Evolutionary conservation across 2,329 filamentous ascomycete genomes (phyloP).

Genomic region (Cercospora janseana): DNA sequence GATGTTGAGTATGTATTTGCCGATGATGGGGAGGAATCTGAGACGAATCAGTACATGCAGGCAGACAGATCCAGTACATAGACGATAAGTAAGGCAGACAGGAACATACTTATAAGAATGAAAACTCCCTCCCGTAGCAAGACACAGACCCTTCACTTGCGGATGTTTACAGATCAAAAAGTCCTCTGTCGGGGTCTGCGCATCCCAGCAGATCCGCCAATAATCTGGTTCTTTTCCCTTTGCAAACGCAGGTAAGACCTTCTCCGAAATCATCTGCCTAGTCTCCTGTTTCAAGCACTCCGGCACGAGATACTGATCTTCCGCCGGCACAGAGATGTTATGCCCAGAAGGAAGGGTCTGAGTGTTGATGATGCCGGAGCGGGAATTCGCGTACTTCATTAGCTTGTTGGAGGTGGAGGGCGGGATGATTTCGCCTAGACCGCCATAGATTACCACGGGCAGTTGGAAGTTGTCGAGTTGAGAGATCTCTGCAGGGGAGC

Average conservation of each 20-base stretch:
- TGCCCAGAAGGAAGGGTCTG: slow-evolving; percentile 49
- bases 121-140: slow-evolving; percentile 63
- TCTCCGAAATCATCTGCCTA: slow-evolving; percentile 20
- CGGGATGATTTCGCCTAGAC: slow-evolving; percentile 49
- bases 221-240: slow-evolving; percentile 39
- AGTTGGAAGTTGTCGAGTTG: slow-evolving; percentile 44
- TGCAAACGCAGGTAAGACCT: slow-evolving; percentile 38
- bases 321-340: slow-evolving; percentile 51
- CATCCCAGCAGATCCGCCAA: slow-evolving; percentile 57
- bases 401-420: slow-evolving; percentile 48
- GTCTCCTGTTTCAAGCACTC: slow-evolving; percentile 24
- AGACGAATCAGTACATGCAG: slow-evolving; percentile 35
- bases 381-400: slow-evolving; percentile 62
- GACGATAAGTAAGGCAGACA: too few relatives aligned
- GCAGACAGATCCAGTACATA: too few relatives aligned
- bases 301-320: slow-evolving; percentile 23
- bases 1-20: slow-evolving; percentile 56
- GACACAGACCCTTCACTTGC: slow-evolving; percentile 54
- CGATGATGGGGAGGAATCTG: slow-evolving; percentile 63
- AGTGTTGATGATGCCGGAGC: slow-evolving; percentile 56
- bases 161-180: slow-evolving; percentile 58
- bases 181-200: slow-evolving; percentile 61
- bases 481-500: slow-evolving; percentile 52
- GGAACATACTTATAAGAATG: slow-evolving; percentile 46
- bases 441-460: slow-evolving; percentile 55